Evolutionary conservation across 2,329 filamentous ascomycete species (phyloP).

Genomic region (Keithomyces neogunnii): DNA sequence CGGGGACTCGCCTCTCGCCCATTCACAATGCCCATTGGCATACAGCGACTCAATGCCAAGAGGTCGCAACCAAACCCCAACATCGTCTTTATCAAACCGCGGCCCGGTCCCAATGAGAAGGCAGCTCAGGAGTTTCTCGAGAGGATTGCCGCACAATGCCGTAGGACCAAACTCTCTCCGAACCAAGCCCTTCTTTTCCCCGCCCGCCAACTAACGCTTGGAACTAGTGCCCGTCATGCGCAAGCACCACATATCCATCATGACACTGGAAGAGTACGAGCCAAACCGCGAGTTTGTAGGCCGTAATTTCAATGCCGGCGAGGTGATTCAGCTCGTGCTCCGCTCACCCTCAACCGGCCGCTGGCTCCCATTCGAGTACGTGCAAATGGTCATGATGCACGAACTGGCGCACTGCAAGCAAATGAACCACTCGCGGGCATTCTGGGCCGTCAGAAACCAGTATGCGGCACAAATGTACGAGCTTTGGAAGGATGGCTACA

Average conservation of each 20-base stretch:
- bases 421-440: slow-evolving; percentile 79
- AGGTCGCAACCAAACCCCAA: slow-evolving; percentile 65
- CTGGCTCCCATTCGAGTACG: slow-evolving; percentile 76
- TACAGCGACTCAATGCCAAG: slow-evolving; percentile 70
- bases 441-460: slow-evolving; percentile 70
- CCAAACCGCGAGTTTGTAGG: slow-evolving; percentile 78
- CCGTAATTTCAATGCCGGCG: slow-evolving; percentile 84
- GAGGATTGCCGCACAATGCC: slow-evolving; percentile 72
- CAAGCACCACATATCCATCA: slow-evolving; percentile 54
- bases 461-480: slow-evolving; percentile 64
- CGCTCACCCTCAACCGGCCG: slow-evolving; percentile 53
- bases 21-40: slow-evolving; percentile 61
- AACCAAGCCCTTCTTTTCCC: background rate
- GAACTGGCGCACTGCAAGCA: slow-evolving; percentile 83
- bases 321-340: slow-evolving; percentile 78
- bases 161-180: slow-evolving; percentile 26
- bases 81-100: slow-evolving; percentile 79
- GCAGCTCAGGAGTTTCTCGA: slow-evolving; percentile 64
- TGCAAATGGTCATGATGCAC: slow-evolving; percentile 95
- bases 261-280: slow-evolving; percentile 71
- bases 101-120: slow-evolving; percentile 54
- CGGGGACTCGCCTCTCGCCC: background rate
- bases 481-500: slow-evolving; percentile 64
- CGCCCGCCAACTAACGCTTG: background rate
- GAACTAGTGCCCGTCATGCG: slow-evolving; percentile 58